phyloP scores from a whole-genome alignment of 164 flowering plant genomes.

The Umbilicus rupestris region DNA sequence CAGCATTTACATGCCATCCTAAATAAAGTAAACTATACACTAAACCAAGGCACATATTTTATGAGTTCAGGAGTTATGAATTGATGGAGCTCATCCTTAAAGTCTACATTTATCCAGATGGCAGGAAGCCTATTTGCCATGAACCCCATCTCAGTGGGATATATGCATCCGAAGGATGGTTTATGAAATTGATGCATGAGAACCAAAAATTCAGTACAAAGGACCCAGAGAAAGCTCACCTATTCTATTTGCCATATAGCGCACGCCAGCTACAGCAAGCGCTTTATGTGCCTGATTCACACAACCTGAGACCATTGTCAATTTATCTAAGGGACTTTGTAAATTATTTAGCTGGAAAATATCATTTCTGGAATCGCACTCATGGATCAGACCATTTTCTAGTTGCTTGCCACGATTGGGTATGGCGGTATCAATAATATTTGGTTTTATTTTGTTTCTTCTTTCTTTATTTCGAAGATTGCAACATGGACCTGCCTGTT shows the following conservation, averaged over 20 bases:
- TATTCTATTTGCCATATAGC: conserved; percentile 65
- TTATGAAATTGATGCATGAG: conserved; percentile 55
- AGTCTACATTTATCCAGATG: conserved; percentile 59
- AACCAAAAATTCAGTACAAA: conserved; percentile 47
- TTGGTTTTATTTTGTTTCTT: conserved; percentile 4
- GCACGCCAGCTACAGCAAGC: conserved; percentile 45
- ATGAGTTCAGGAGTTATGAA: conserved; percentile 51
- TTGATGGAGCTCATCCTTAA: conserved; percentile 65
- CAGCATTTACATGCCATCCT: neutral
- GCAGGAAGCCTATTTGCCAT: conserved; percentile 51
- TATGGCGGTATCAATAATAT: conserved; percentile 16
- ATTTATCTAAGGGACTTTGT: conserved; percentile 45
- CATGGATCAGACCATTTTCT: conserved; percentile 63
- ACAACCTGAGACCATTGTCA: conserved; percentile 41
- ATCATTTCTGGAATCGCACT: conserved; percentile 67
- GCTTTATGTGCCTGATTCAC: conserved; percentile 44
- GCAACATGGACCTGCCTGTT: neutral
- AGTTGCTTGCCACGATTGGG: conserved; percentile 85
- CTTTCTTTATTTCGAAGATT: neutral
- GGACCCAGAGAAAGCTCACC: conserved; percentile 63
- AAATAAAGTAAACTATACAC: neutral
- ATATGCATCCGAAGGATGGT: conserved; percentile 81
- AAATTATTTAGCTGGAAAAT: conserved; percentile 44
- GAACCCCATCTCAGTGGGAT: conserved; percentile 49
- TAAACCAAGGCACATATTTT: neutral